Evolutionary conservation across 2,329 filamentous ascomycete species (phyloP).

Genomic region (Cyphellophora attinorum): DNA sequence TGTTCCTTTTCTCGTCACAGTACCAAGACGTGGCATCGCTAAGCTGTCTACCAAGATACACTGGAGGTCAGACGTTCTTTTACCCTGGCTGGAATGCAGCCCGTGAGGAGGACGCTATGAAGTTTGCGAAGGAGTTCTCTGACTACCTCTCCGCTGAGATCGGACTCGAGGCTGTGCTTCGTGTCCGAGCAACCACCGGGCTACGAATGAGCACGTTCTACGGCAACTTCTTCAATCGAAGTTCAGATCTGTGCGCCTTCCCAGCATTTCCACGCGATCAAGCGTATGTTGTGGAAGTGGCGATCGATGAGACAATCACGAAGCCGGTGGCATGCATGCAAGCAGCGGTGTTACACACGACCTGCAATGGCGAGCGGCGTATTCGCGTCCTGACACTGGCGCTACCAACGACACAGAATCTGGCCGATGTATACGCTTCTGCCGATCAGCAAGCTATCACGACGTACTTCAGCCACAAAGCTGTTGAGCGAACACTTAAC

Average conservation of each 20-base stretch:
- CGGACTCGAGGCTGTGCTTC: constrained; percentile 86
- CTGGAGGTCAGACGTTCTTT: constrained; percentile 95
- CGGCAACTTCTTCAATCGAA: constrained; percentile 98
- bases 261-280: constrained; percentile 96
- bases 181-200: constrained; percentile 89
- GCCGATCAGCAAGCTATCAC: constrained; percentile 91
- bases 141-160: constrained; percentile 96
- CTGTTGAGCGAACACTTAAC: constrained; percentile 79
- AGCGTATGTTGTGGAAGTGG: constrained; percentile 94
- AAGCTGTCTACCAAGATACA: constrained; percentile 91
- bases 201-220: constrained; percentile 97
- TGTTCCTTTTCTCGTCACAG: constrained; percentile 92
- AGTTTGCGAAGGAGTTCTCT: constrained; percentile 93
- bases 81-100: constrained; percentile 97
- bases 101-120: constrained; percentile 88
- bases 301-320: constrained; percentile 87
- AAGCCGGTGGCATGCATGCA: constrained; percentile 91
- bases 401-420: constrained; percentile 80
- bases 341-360: constrained; percentile 90
- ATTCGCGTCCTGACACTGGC: constrained; percentile 91
- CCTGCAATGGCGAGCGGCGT: constrained; percentile 90
- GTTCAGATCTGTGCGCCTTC: constrained; percentile 94
- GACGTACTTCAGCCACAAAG: constrained; percentile 94
- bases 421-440: constrained; percentile 87
- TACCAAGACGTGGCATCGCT: constrained; percentile 97